Percentiles rank a stretch among this genome's conserved stretches.
Conservation (phyloP, 192 early-diverging fungal species). For the Rhizophagus prolifer region DNA sequence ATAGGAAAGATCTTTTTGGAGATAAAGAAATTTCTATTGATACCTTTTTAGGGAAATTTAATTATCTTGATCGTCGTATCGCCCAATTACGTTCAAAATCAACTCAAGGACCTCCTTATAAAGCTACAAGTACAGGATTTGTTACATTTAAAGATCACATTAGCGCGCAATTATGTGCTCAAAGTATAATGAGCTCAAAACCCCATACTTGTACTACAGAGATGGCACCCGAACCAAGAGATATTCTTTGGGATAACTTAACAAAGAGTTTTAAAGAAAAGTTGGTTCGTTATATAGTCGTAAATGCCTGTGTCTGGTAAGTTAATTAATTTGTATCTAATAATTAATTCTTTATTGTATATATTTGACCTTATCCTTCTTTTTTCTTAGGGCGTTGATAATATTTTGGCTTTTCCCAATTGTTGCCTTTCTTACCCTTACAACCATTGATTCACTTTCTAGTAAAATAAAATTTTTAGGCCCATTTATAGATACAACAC, state of each 20-base stretch:
- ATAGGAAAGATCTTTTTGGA: constrained; percentile 30
- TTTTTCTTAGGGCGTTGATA: constrained; percentile 50
- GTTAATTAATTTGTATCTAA: constrained; percentile 27
- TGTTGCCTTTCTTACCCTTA: constrained; percentile 54
- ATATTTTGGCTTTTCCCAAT: constrained; percentile 68
- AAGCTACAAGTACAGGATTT: constrained; percentile 56
- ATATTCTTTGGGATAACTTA: constrained; percentile 60
- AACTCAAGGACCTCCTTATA: constrained; percentile 39
- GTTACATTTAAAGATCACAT: constrained; percentile 58
- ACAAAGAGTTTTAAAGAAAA: constrained; percentile 43
- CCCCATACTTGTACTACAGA: constrained; percentile 51
- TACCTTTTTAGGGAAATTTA: constrained; percentile 42
- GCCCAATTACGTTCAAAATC: constrained; percentile 40
- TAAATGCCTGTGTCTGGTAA: constrained; percentile 49
- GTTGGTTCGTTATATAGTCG: constrained; percentile 43
- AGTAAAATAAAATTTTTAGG: constrained; percentile 45
- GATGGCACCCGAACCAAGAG: constrained; percentile 63
- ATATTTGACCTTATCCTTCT: neutral
- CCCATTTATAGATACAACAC: constrained; percentile 45
- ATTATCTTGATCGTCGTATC: constrained; percentile 43
- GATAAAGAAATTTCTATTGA: constrained; percentile 39
- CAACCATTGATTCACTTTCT: constrained; percentile 50
- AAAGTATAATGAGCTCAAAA: constrained; percentile 49
- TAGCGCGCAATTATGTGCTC: constrained; percentile 59
- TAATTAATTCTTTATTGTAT: neutral